A percentile compares a stretch with the other conserved stretches of the same genome.
Conservation (phyloP, 2,329 filamentous ascomycete species). For the Talaromyces sp. region DNA sequence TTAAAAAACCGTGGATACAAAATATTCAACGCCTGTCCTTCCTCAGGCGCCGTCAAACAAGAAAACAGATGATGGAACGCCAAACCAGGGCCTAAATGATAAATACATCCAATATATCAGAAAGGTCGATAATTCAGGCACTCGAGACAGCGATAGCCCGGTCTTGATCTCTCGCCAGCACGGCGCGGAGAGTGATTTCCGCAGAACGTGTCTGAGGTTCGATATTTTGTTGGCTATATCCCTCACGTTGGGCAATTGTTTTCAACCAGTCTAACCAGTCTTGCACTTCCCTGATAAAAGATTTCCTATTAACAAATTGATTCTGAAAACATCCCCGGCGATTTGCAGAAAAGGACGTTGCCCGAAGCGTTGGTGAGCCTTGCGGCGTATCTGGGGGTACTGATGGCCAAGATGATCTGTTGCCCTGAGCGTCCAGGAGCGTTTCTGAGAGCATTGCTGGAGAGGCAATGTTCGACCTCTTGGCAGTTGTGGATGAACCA, state of each 20-base stretch:
- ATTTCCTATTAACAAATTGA: constrained; percentile 9
- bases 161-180: constrained; percentile 25
- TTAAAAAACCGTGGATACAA: not conserved
- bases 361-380: not conserved
- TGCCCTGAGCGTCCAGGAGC: constrained; percentile 30
- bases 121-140: not conserved
- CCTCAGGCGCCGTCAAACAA: not conserved
- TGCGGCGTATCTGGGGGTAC: constrained; percentile 12
- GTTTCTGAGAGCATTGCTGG: constrained; percentile 36
- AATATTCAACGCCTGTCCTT: not conserved
- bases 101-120: not conserved
- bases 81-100: not conserved
- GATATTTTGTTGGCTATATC: constrained; percentile 11
- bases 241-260: constrained; percentile 17
- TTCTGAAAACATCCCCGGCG: not conserved
- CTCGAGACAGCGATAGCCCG: constrained; percentile 5
- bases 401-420: constrained; percentile 15
- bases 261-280: constrained; percentile 32
- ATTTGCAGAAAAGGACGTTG: not conserved
- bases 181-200: constrained; percentile 30
- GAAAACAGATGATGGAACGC: not conserved
- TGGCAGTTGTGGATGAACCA: constrained; percentile 8
- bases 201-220: constrained; percentile 22
- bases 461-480: constrained; percentile 24
- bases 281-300: constrained; percentile 24